Percentiles rank a stretch among this genome's conserved stretches.
phyloP scores from a whole-genome alignment of 2,329 filamentous ascomycete species.

The Hypoxylon sp. region DNA sequence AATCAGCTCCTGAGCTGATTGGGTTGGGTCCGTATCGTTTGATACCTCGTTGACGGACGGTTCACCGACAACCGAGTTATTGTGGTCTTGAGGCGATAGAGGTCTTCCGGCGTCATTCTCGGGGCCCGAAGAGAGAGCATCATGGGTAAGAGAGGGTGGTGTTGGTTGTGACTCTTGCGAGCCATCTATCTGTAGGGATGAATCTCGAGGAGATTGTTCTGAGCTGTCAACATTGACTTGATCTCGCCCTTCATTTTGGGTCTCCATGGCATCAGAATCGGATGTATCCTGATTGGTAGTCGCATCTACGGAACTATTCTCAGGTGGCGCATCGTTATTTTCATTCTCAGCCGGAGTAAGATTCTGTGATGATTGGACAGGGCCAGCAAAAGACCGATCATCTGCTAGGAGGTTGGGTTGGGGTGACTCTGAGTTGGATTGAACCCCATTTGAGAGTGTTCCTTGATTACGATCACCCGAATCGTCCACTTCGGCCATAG shows the following conservation, averaged over 20 bases:
- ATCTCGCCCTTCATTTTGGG: conserved; percentile 20
- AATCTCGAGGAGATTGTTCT: conserved; percentile 43
- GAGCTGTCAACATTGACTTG: conserved; percentile 35
- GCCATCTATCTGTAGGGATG: conserved; percentile 44
- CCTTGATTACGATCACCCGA: conserved; percentile 1
- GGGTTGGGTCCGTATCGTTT: conserved; percentile 46
- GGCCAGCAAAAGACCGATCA: background rate
- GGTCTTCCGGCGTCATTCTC: conserved; percentile 23
- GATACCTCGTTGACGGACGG: conserved; percentile 45
- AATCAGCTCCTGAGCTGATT: conserved; percentile 25
- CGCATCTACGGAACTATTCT: background rate
- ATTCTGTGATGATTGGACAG: conserved; percentile 8
- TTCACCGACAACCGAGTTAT: conserved; percentile 29
- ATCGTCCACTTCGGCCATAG: conserved; percentile 26
- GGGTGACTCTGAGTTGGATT: conserved; percentile 1
- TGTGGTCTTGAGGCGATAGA: conserved; percentile 18
- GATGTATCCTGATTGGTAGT: background rate
- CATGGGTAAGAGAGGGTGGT: conserved; percentile 44
- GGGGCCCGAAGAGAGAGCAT: conserved; percentile 26
- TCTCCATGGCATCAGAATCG: conserved; percentile 3
- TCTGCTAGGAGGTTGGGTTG: background rate
- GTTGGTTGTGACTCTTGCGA: conserved; percentile 43
- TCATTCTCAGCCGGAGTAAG: conserved; percentile 10
- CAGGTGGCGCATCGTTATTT: background rate
- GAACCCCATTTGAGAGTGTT: conserved; percentile 4